Base-by-base conservation (phyloP, 208 protist species). In the Leishmania martiniquensis region DNA sequence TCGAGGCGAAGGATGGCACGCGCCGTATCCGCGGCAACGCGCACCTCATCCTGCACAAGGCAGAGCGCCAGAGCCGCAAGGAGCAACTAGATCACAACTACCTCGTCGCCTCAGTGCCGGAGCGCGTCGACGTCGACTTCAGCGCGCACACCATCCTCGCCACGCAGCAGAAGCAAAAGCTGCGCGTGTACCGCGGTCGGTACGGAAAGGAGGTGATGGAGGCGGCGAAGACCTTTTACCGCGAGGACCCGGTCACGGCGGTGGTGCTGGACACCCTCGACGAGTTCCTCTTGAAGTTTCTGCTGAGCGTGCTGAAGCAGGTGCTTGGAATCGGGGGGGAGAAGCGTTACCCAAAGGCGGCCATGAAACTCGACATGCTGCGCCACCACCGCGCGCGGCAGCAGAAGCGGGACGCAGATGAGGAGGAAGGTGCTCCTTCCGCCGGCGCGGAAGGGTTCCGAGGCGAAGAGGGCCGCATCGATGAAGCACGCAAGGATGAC, bases 81-180 rank as follows among this genome's bases (percentile, higher is more conserved):
- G 87, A 93, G 71, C 84, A 90, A 69, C 81, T 91, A 25, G 91
- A 96, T 55, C 65, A 82, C 42, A 96, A 92, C 78, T 96, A 90
- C 77, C 82, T 95, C 72, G 85, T 98, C 29, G 89, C 81, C 4
- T 77, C 86, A 57, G 83, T 84, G 55, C 94, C 94, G 62, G 94
- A 96, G 83, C 88, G 94, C 17, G 89, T 96, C 55, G 94, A 98
- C 68, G 86, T 93, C 29, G 93, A 98, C 76, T 95, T 96, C 79
- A 96, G 87, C 77, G 85, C 89, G 15, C 91, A 95, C 75, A 96
- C 94, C 15, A 89, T 98, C 1, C 78, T 98, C 17, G 91, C 91
- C 17, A 96, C 92, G 42, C 91, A 96, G 85, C 94, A 98, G 83
- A 95, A 95, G 85, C 92, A 96, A 77, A 96, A 98, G 77, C 87